Conservation (phyloP, 2,329 filamentous ascomycete species). For the Leptographium procerum region DNA sequence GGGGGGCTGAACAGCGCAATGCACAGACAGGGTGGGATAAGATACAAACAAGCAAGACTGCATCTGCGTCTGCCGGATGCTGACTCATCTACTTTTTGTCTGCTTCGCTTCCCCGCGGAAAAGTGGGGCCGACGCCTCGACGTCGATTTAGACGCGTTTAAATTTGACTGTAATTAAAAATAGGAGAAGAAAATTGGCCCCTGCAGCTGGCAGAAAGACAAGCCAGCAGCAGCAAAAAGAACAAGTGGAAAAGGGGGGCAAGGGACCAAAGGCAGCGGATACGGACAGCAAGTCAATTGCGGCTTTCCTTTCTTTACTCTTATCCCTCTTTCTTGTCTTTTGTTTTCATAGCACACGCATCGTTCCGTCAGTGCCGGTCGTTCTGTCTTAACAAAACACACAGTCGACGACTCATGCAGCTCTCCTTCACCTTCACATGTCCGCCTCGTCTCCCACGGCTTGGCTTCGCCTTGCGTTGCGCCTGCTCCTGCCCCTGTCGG, state of each 20-base stretch:
- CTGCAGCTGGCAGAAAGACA: not conserved
- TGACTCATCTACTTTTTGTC: too few species aligned
- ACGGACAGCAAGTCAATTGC: not conserved
- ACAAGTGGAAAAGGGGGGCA: not conserved
- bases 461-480: constrained; percentile 46
- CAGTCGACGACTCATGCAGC: not conserved
- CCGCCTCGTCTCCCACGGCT: constrained; percentile 27
- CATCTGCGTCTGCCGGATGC: too few species aligned
- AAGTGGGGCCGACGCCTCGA: not conserved
- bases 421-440: constrained; percentile 19
- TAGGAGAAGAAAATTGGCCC: not conserved
- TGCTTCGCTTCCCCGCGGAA: not conserved
- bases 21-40: too few species aligned
- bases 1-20: not conserved
- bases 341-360: not conserved
- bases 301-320: too few species aligned
- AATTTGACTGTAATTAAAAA: not conserved
- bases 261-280: not conserved
- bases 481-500: constrained; percentile 51
- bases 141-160: not conserved
- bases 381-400: not conserved
- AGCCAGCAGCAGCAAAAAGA: not conserved
- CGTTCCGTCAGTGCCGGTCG: not conserved
- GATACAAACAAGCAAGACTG: not conserved
- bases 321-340: not conserved